Conservation (phyloP, 352 stramenopile genomes). For the Pythium phragmitis region DNA sequence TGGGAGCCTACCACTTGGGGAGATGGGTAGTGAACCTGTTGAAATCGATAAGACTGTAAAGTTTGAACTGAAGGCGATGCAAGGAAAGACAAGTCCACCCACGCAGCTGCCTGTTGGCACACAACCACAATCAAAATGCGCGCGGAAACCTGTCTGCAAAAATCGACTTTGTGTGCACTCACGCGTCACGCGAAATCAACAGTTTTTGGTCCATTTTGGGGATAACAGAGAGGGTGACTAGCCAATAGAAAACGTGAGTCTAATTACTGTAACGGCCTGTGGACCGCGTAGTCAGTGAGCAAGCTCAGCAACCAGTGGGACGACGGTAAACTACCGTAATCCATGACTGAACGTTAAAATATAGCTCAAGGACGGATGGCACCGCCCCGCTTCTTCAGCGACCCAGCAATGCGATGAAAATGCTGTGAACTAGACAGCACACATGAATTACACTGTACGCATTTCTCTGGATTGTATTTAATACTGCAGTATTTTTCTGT, state of each 20-base stretch:
- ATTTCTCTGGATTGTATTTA: neutral
- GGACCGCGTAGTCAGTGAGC: too few relatives aligned
- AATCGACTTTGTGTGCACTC: constrained; percentile 9
- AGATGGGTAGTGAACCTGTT: constrained; percentile 16
- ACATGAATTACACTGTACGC: neutral
- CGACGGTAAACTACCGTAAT: neutral
- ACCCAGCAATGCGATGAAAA: neutral
- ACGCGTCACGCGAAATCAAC: constrained; percentile 15
- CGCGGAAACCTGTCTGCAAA: constrained; percentile 1
- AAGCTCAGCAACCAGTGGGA: neutral
- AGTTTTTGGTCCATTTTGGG: neutral
- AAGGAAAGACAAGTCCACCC: constrained; percentile 14
- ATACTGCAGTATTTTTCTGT: neutral
- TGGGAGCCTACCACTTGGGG: constrained; percentile 6
- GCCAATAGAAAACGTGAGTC: constrained; percentile 11
- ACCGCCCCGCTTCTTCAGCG: neutral
- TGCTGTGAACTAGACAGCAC: neutral
- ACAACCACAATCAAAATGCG: constrained; percentile 15
- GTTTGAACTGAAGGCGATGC: constrained; percentile 4
- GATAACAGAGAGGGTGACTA: neutral
- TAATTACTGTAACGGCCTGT: neutral
- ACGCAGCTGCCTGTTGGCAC: constrained; percentile 23
- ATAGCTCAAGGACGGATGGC: neutral
- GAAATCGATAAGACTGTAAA: constrained; percentile 17
- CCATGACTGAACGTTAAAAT: neutral